Evolutionary conservation across 768 basidiomycete genomes (phyloP), one percentile per base, ranked within the genome.

Genomic region (Strobilomyces dryophilus): DNA sequence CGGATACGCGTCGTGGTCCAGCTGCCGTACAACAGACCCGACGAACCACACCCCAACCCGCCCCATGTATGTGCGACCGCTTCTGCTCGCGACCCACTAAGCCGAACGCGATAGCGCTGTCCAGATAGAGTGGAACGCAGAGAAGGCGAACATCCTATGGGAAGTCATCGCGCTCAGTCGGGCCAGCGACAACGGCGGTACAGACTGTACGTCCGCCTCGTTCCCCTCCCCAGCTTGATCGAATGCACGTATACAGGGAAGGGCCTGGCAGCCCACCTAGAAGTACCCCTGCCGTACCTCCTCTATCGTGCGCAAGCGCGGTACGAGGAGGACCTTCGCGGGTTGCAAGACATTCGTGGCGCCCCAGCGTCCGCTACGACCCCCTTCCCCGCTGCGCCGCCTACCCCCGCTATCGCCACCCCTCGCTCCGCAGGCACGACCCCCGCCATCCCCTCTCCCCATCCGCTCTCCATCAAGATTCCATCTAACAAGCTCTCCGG

Each of bases 81-180:
- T 42, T 49, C 42, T 42, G 9, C 9, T 17, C 29, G 35, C 45
- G 42, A n/a, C 35, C 18, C 50, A 29, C 40, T 40, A 41, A 60
- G 52, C 45, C 57, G 37, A 45, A 46, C 51, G 39, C 9, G 51
- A 54, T 56, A 49, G 54, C 53, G 51, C 17, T 26, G 35, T 47
- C 34, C 62, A 92, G 90, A 85, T 93, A 67, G 85, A 88, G 74
- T 93, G 91, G 91, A 89, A 79, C 40, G 59, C 80, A 8, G 88
- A 92, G 53, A 93, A 92, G 67, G 91, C 92, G 42, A 85, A 85
- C 56, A 81, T 89, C 7, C 74, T 93, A 8, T 93, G 91, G 91
- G 89, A 90, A 68, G 87, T 89, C 41, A 91, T 93, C 56, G 85
- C 89, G 49, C 79, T 82, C 60, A 89, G 88, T 32, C 79, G 89